Conservation (phyloP, 306 rosid species). For the Dryas alaskensis region DNA sequence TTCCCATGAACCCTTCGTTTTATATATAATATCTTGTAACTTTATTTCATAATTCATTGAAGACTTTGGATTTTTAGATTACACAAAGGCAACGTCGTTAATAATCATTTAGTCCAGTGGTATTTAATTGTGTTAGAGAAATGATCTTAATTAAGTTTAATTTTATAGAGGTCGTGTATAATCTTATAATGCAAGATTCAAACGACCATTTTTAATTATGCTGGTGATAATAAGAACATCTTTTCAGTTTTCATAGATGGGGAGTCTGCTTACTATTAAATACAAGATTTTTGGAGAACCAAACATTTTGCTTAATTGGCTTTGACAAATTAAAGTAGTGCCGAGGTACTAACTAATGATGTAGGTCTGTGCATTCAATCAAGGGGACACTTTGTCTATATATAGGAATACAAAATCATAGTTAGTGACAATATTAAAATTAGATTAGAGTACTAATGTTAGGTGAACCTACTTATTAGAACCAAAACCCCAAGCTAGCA, state of each 20-base stretch:
- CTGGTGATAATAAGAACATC: too few species aligned
- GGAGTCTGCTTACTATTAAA: not conserved
- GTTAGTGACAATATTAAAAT: slow-evolving; percentile 30
- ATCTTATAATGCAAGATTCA: too few species aligned
- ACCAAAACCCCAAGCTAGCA: slow-evolving; percentile 30
- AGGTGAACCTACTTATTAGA: slow-evolving; percentile 59
- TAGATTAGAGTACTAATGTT: slow-evolving; percentile 36
- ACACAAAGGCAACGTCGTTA: too few species aligned
- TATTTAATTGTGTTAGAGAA: too few species aligned
- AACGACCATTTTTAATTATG: too few species aligned
- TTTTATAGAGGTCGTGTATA: too few species aligned
- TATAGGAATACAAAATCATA: slow-evolving; percentile 58
- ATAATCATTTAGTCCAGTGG: too few species aligned
- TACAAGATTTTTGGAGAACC: not conserved
- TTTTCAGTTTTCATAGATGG: too few species aligned
- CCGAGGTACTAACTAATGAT: slow-evolving; percentile 31
- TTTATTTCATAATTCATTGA: not conserved
- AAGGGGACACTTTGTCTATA: slow-evolving; percentile 69
- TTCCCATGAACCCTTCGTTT: not conserved
- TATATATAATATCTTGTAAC: not conserved
- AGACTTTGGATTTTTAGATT: not conserved
- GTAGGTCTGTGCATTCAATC: slow-evolving; percentile 49
- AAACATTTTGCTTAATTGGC: slow-evolving; percentile 3
- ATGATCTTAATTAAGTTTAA: too few species aligned
- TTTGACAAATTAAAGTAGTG: slow-evolving; percentile 10